These are phyloP conservation scores for Colletotrichum noveboracense DNA, from an alignment of 2,329 filamentous ascomycete species.

Conservation along the genomic window DNA sequence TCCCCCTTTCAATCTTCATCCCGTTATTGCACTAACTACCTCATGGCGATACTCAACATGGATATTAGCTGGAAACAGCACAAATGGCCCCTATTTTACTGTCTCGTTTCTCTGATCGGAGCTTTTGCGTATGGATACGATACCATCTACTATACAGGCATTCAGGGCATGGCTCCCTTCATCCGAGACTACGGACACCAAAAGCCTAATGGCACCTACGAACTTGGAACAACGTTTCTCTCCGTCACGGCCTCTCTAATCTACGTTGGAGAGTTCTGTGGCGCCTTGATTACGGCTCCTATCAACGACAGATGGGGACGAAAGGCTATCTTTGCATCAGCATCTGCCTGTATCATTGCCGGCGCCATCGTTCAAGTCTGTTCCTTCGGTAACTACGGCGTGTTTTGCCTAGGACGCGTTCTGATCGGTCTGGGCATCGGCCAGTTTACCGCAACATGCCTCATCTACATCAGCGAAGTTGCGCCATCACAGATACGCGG, in stretches of 20 bases:
- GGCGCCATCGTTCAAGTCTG: not conserved
- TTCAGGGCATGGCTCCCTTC: not conserved
- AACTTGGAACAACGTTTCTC: not conserved
- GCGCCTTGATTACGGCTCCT: slow-evolving; percentile 38
- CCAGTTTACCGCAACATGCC: slow-evolving; percentile 41
- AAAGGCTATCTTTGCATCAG: slow-evolving; percentile 34
- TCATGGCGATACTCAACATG: not conserved
- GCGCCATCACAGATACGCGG: slow-evolving; percentile 14
- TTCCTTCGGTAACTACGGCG: not conserved
- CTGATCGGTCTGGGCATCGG: slow-evolving; percentile 37
- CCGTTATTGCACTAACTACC: not conserved
- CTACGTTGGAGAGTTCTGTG: slow-evolving; percentile 42
- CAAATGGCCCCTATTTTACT: not conserved
- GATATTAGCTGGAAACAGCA: not conserved
- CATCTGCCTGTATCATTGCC: slow-evolving; percentile 20
- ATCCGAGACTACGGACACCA: not conserved
- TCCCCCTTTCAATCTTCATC: not conserved
- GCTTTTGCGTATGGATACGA: not conserved
- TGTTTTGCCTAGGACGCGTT: slow-evolving; percentile 16
- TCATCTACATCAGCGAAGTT: slow-evolving; percentile 37
- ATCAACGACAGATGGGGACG: slow-evolving; percentile 39
- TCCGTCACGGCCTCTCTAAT: slow-evolving; percentile 42
- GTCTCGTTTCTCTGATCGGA: not conserved
- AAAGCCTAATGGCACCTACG: not conserved
- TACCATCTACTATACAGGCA: not conserved